These are phyloP conservation scores for Dissophora globulifera DNA, from an alignment of 192 early-diverging fungal species.

Conservation along the genomic window DNA sequence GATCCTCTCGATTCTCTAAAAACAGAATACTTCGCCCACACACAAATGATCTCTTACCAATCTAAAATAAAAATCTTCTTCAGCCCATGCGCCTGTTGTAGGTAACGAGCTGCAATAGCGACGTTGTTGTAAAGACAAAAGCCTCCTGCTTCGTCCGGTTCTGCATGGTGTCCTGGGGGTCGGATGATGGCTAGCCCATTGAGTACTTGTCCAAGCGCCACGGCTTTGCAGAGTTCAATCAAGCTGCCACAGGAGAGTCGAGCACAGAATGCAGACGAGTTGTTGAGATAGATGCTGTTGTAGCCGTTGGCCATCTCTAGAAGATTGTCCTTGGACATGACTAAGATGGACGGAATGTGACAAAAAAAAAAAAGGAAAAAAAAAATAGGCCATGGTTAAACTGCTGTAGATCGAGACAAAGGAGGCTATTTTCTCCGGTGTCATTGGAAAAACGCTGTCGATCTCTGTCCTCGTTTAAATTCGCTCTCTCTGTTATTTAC, in stretches of 20 bases:
- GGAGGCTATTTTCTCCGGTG: too few relatives aligned
- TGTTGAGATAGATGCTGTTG: slow-evolving; percentile 80
- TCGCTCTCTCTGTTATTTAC: slow-evolving; percentile 36
- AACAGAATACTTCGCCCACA: too few relatives aligned
- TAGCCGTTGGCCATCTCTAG: slow-evolving; percentile 56
- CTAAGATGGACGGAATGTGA: slow-evolving; percentile 13
- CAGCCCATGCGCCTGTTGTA: slow-evolving; percentile 59
- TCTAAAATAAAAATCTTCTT: slow-evolving; percentile 84
- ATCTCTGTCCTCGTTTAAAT: slow-evolving; percentile 56
- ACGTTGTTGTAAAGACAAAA: slow-evolving; percentile 95
- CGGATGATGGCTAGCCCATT: slow-evolving; percentile 91
- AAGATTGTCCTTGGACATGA: slow-evolving; percentile 60
- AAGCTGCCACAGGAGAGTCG: slow-evolving; percentile 80
- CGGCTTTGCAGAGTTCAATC: slow-evolving; percentile 76
- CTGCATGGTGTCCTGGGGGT: slow-evolving; percentile 96
- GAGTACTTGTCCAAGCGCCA: slow-evolving; percentile 67
- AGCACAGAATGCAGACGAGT: slow-evolving; percentile 70
- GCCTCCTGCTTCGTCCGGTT: slow-evolving; percentile 77
- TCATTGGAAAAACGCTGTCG: background rate
- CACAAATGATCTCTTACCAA: slow-evolving; percentile 67
- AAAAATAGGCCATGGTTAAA: background rate
- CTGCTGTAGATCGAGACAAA: too few relatives aligned
- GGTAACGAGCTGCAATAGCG: slow-evolving; percentile 78
- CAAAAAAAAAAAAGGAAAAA: background rate
- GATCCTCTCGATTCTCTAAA: too few relatives aligned